Conservation (phyloP, 2,329 filamentous ascomycete genomes). For the Penicillium glabrum region DNA sequence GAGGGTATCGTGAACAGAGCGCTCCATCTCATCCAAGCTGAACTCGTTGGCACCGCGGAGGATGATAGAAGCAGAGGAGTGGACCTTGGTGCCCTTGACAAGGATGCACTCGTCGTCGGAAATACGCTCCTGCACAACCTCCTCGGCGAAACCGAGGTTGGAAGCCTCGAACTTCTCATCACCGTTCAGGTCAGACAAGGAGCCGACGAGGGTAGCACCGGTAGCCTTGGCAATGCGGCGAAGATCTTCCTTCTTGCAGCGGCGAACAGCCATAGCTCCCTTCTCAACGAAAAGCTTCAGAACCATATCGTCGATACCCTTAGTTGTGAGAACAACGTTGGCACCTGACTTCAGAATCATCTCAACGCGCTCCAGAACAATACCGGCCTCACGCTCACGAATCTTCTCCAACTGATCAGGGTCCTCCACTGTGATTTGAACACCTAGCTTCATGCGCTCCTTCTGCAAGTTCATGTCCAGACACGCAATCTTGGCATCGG, state of each 20-base stretch:
- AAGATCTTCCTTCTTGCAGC: slow-evolving; percentile 98
- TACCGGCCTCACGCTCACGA: slow-evolving; percentile 84
- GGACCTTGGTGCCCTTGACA: slow-evolving; percentile 91
- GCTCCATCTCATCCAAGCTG: slow-evolving; percentile 98
- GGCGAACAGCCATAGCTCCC: slow-evolving; percentile 90
- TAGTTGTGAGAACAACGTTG: slow-evolving; percentile 94
- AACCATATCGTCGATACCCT: slow-evolving; percentile 95
- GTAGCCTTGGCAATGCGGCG: slow-evolving; percentile 94
- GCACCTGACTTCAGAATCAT: slow-evolving; percentile 97
- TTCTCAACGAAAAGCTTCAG: slow-evolving; percentile 93
- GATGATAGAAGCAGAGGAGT: slow-evolving; percentile 93
- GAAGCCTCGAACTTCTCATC: slow-evolving; percentile 95
- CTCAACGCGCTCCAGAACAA: slow-evolving; percentile 90
- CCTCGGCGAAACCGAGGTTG: slow-evolving; percentile 85
- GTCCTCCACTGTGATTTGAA: slow-evolving; percentile 97
- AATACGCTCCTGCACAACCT: slow-evolving; percentile 97
- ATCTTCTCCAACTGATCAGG: slow-evolving; percentile 98
- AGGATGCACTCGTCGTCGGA: slow-evolving; percentile 98
- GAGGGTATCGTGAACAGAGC: slow-evolving; percentile 93
- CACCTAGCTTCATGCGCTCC: slow-evolving; percentile 98
- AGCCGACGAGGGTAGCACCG: slow-evolving; percentile 88
- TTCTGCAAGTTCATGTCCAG: slow-evolving; percentile 99
- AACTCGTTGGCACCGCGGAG: slow-evolving; percentile 95
- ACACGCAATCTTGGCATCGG: slow-evolving; percentile 93
- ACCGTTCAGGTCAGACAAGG: slow-evolving; percentile 92